Conservation (phyloP, 306 rosid species). For the Amphicarpaea edgeworthii region DNA sequence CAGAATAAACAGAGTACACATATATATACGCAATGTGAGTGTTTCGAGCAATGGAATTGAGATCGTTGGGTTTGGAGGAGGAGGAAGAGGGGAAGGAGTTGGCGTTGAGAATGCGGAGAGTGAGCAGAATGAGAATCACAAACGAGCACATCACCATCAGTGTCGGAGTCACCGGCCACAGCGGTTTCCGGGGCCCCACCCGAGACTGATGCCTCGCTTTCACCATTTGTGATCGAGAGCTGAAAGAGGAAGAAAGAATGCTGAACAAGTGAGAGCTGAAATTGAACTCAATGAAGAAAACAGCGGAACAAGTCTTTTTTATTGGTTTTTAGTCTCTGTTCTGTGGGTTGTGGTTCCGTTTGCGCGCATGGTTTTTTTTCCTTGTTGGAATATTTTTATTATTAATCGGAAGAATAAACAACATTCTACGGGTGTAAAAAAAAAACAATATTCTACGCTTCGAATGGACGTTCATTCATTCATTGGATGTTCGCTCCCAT, state of each 20-base stretch:
- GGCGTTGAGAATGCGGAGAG: conserved; percentile 68
- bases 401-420: no score
- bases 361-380: background rate
- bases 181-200: conserved; percentile 54
- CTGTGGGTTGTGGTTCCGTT: conserved; percentile 28
- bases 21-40: conserved; percentile 57
- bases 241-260: no score
- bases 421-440: no score
- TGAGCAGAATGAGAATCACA: conserved; percentile 74
- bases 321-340: background rate
- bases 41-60: conserved; percentile 62
- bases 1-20: no score
- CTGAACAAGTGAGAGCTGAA: conserved; percentile 2
- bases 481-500: no score
- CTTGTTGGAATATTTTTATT: no score
- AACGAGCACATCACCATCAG: conserved; percentile 65
- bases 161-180: conserved; percentile 57
- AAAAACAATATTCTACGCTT: no score
- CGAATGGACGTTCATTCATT: no score
- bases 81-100: conserved; percentile 43
- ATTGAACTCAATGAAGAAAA: background rate
- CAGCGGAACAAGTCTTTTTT: background rate
- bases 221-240: conserved; percentile 53
- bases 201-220: conserved; percentile 63
- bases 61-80: conserved; percentile 70